Evolutionary conservation across 1,139 yeast genomes (phyloP), one percentile per base, ranked within the genome.

Genomic region (Geotrichum europaeum): DNA sequence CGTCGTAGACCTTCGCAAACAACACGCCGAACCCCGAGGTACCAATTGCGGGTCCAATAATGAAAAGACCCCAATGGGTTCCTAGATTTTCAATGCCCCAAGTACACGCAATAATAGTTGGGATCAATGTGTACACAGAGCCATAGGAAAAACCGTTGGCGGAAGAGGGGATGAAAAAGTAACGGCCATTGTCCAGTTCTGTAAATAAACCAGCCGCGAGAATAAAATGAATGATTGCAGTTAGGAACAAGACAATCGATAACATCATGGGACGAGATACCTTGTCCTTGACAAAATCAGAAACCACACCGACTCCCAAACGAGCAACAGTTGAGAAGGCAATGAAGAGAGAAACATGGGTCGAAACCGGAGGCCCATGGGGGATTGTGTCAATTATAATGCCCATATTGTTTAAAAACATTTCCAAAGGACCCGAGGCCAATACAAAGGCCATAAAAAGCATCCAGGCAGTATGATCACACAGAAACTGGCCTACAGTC

Each of bases 41-140:
- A 1, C 97, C 97, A 2, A 90, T 66, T 0, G 98, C 97, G 0
- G 98, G 97, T 0, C 96, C 96, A 43, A 89, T 79, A 83, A 92
- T 85, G 69, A 90, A 88, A 36, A 89, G 78, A 2, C 98, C 98
- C 92, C 97, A 94, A 1, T 95, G 87, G 1, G 96, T 87, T 0
- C 98, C 98, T 71, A 94, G 84, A 57, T 89, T 82, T 60, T 88
- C 92, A 47, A 89, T 83, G 0, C 98, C 97, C 97, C 97, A 94
- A 1, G 88, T 82, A 3, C 85, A 79, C 1, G 96, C 86, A 2
- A 89, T 85, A 9, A 91, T 77, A 0, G 96, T 87, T 6, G 99
- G 98, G 67, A 84, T 87, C 7, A 89, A 76, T 0, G 97, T 90
- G 75, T 91, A 94, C 1, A 89, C 72, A 0, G 94, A 88, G 22